phyloP scores from a whole-genome alignment of 2,329 filamentous ascomycete species.

The Cadophora malorum region DNA sequence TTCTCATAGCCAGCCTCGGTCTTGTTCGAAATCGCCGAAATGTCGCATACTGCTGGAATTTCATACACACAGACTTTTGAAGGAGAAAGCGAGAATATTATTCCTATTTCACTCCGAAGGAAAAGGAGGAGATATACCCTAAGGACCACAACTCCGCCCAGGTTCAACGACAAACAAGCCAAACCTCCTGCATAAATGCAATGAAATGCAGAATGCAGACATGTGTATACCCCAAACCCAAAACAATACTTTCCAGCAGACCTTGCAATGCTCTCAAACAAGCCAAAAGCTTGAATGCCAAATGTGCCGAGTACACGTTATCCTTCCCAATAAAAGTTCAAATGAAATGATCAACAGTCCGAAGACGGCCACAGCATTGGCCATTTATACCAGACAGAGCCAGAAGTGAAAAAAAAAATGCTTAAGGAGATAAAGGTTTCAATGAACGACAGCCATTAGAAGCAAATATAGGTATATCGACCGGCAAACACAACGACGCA shows the following conservation, averaged over 20 bases:
- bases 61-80: neutral
- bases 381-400: slow-evolving; percentile 14
- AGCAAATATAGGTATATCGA: slow-evolving; percentile 26
- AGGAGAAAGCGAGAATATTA: slow-evolving; percentile 26
- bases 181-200: slow-evolving; percentile 32
- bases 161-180: slow-evolving; percentile 20
- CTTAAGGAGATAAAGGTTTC: slow-evolving; percentile 13
- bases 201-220: slow-evolving; percentile 35
- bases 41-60: neutral
- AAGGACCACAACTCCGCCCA: slow-evolving; percentile 28
- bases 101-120: slow-evolving; percentile 28
- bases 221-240: slow-evolving; percentile 35
- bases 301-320: slow-evolving; percentile 33
- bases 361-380: slow-evolving; percentile 20
- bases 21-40: neutral
- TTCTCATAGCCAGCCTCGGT: neutral
- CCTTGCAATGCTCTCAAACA: slow-evolving; percentile 34
- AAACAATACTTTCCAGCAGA: slow-evolving; percentile 31
- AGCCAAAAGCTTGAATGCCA: slow-evolving; percentile 33
- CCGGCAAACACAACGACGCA: neutral
- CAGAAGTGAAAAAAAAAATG: slow-evolving; percentile 25
- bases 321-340: slow-evolving; percentile 27
- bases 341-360: slow-evolving; percentile 28
- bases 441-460: slow-evolving; percentile 31
- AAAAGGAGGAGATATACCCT: slow-evolving; percentile 18